Base-by-base conservation (phyloP, 768 basidiomycete species). In the Dictyophora rubrovolvata region DNA sequence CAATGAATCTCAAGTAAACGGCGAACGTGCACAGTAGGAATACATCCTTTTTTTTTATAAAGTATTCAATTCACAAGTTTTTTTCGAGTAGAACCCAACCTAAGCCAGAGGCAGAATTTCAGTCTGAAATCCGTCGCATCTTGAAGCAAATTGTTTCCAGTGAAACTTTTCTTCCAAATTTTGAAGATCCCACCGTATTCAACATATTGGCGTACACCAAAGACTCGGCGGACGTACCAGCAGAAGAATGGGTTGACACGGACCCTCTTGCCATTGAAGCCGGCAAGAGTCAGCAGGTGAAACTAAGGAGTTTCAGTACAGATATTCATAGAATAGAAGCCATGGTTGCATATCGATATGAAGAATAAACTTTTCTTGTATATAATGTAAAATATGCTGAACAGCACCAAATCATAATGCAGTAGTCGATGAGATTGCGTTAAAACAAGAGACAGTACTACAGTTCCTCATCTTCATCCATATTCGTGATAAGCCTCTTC, bases 241-340 rank as follows among this genome's bases (percentile, higher is more conserved):
- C 82, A 8, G 85, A 88, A 56, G 92, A 95, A 67, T 99, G 96
- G 96, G 83, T 92, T 20, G 95, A 98, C 71, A 93, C 93, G 3
- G 90, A 96, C 70, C 88, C 92, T 9, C 77, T 91, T 54, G 85
- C 88, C 14, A 95, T 96, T 68, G 93, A 96, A 72, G 86, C 92
- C 17, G 86, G 89, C 66, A 93, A 94, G 74, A 89, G 86, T 69
- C 89, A 91, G 67, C 89, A 91, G 67, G 89, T 99, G 71, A 93
- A 96, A 72, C 80, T 99, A 74, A 77, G 95, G 65, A 93, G 84
- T 68, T 99, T 98, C 73, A 94, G 90, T 71, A 99, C 96, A 4
- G 94, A 97, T 70, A 84, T 94, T n/a, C 96, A 99, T 69, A 84
- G 91, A 59, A 90, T 99, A 68, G 90, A 97, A 70, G 93, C 94